A percentile compares a stretch with the other conserved stretches of the same genome.
These are phyloP conservation scores for Alectoria sarmentosa DNA, from an alignment of 495 filamentous ascomycete genomes.

Conservation along the genomic window DNA sequence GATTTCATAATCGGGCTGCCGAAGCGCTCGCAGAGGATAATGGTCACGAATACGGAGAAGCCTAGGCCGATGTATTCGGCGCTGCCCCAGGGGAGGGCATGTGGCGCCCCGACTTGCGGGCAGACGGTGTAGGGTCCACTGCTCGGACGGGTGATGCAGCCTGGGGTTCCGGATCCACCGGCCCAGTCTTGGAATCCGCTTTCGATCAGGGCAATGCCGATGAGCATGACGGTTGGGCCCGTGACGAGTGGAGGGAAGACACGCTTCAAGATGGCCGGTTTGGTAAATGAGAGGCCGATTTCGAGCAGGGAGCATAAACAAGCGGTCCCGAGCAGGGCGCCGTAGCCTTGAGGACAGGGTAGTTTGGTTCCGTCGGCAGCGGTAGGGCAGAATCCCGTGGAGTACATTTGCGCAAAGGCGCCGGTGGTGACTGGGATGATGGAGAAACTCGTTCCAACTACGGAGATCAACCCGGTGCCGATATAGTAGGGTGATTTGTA, in stretches of 20 bases:
- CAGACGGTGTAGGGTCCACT: slow-evolving; percentile 55
- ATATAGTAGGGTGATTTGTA: slow-evolving; percentile 74
- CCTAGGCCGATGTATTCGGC: slow-evolving; percentile 84
- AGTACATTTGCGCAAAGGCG: slow-evolving; percentile 78
- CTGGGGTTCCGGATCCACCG: slow-evolving; percentile 54
- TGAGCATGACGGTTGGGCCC: slow-evolving; percentile 69
- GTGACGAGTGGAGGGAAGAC: slow-evolving; percentile 90
- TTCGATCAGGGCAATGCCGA: slow-evolving; percentile 67
- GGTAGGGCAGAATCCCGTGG: slow-evolving; percentile 65
- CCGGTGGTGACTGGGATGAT: slow-evolving; percentile 80
- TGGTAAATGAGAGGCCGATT: slow-evolving; percentile 67
- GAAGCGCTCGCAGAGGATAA: slow-evolving; percentile 78
- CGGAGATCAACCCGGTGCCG: slow-evolving; percentile 82
- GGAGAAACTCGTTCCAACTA: slow-evolving; percentile 83
- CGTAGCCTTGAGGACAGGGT: slow-evolving; percentile 80
- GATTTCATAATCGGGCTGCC: slow-evolving; percentile 72
- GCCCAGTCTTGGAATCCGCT: slow-evolving; percentile 80
- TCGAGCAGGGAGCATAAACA: slow-evolving; percentile 64
- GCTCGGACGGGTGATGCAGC: slow-evolving; percentile 50
- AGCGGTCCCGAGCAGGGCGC: slow-evolving; percentile 72
- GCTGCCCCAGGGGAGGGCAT: slow-evolving; percentile 80
- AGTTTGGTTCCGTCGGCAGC: slow-evolving; percentile 56
- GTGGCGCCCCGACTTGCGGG: slow-evolving; percentile 64
- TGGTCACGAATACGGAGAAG: slow-evolving; percentile 84
- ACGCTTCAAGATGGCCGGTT: slow-evolving; percentile 58